A percentile compares a stretch with the other conserved stretches of the same genome.
Evolutionary conservation across 768 basidiomycete genomes (phyloP).

Genomic region (Coprinopsis marcescibilis): DNA sequence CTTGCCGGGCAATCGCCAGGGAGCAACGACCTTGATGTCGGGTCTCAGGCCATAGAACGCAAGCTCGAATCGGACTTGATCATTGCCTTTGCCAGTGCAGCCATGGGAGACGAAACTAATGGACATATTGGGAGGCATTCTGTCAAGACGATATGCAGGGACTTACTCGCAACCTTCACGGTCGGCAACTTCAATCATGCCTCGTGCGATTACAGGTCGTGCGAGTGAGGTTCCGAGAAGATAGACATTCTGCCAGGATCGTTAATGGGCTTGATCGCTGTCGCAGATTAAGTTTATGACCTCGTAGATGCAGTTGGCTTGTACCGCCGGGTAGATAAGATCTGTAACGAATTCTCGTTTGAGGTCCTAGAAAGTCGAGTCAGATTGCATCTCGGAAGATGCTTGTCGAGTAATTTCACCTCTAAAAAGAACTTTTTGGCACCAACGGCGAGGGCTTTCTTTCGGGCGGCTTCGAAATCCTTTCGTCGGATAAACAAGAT

Average conservation of each 20-base stretch:
- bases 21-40: conserved; percentile 97
- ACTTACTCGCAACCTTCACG: conserved; percentile 92
- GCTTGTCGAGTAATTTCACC: conserved; percentile 35
- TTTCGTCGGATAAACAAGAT: conserved; percentile 22
- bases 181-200: conserved; percentile 93
- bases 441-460: conserved; percentile 85
- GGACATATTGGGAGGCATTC: conserved; percentile 1
- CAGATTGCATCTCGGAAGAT: not conserved
- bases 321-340: conserved; percentile 96
- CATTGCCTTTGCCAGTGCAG: conserved; percentile 99
- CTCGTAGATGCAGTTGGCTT: conserved; percentile 99
- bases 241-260: conserved; percentile 71
- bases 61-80: conserved; percentile 98
- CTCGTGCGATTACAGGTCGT: conserved; percentile 96
- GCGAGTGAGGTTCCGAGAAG: conserved; percentile 97
- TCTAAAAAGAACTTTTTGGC: conserved; percentile 95
- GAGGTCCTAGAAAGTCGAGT: conserved; percentile 58
- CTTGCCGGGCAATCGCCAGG: conserved; percentile 92
- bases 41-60: conserved; percentile 99
- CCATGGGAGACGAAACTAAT: conserved; percentile 91
- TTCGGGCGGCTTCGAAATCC: conserved; percentile 91
- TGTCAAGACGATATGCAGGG: not conserved
- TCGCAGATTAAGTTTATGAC: conserved; percentile 32
- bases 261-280: conserved; percentile 2
- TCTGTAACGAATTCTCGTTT: conserved; percentile 93